Evolutionary conservation across 257 asterid genomes (phyloP), one percentile per base, ranked within the genome.

Genomic region (Plantago elongata): DNA sequence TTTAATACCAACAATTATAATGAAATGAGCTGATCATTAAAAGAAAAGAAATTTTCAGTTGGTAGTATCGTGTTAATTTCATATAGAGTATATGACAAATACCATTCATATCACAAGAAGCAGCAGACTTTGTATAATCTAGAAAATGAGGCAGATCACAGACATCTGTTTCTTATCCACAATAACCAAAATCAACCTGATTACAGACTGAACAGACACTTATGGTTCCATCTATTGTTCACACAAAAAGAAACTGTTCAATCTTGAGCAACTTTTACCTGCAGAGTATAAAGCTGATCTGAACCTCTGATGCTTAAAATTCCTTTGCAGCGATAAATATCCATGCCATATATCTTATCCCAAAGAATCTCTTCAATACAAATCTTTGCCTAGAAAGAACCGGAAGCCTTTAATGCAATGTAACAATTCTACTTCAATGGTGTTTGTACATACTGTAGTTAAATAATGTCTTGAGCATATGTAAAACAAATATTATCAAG

Each of bases 291-390:
- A 38, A 92, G 89, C 54, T 83, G 79, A 75, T 86, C 93, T 1
- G 94, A 86, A 70, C 89, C 75, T 49, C 15, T 66, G 29, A 83
- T 79, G 52, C 74, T 86, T 61, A 92, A 54, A 77, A 92, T 69
- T 64, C 99, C 99, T 74, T 89, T 92, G 80, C 99, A 86, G 16
- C 99, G 90, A 65, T 92, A 92, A 60, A 89, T 82, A 80, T 92
- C 97, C 97, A 92, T 92, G 77, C 75, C 88, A 61, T 86, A 71
- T 71, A 84, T 86, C 54, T 86, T 89, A 40, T 89, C 97, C 99
- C 99, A 89, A 54, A 92, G 95, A 63, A 92, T 75, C 68, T 92
- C 99, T 75, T 92, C 99, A 57, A 92, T 81, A 93, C 99, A 89
- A 56, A 69, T 37, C 45, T 79, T 84, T 48, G 83, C 79, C 98